Evolutionary conservation across 2,329 filamentous ascomycete genomes (phyloP).

Genomic region (Pestalotiopsis sp.): DNA sequence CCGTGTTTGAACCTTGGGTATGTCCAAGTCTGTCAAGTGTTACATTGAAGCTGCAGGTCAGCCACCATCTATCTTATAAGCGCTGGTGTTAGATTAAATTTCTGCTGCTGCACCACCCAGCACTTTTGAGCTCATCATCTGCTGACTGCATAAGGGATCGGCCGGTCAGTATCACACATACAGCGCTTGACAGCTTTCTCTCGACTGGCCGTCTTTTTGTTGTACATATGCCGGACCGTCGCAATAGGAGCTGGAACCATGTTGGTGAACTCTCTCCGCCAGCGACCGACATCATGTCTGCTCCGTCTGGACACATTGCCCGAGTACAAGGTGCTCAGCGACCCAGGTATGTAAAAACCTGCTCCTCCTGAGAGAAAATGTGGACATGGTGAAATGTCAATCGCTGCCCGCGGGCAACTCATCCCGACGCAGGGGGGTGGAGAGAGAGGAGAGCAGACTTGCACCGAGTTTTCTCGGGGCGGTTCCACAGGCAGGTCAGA

Average conservation of each 20-base stretch:
- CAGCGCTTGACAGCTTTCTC: neutral
- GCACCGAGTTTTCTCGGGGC: too few species aligned
- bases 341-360: too few species aligned
- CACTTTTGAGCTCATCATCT: neutral
- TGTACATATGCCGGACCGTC: neutral
- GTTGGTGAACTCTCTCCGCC: neutral
- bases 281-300: neutral
- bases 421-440: too few species aligned
- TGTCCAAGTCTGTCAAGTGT: neutral
- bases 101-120: neutral
- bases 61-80: neutral
- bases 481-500: too few species aligned
- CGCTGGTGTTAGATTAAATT: neutral
- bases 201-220: neutral
- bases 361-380: too few species aligned
- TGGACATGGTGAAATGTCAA: too few species aligned
- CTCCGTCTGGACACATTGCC: too few species aligned
- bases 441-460: too few species aligned
- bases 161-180: neutral
- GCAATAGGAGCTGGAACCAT: neutral
- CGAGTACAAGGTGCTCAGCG: too few species aligned
- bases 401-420: too few species aligned
- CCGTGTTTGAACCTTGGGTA: neutral
- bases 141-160: neutral
- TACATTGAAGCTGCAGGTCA: neutral